Base-by-base conservation (phyloP, 345 rosid species). In the Kernera saxatilis region DNA sequence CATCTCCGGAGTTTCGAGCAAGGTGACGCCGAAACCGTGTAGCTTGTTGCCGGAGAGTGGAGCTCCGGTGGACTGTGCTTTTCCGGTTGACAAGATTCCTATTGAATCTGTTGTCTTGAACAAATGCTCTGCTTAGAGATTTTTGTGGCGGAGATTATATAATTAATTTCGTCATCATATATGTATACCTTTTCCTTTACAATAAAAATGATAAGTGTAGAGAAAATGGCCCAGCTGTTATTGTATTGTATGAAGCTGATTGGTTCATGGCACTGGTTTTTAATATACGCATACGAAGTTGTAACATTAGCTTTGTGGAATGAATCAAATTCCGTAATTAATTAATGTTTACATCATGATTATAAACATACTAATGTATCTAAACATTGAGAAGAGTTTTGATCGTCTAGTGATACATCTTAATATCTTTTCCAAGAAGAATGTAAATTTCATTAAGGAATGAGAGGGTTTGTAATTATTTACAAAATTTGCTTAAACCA, bases 11-110 rank as follows among this genome's bases (percentile, higher is more conserved):
- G 71, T 80, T 37, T 49, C 87, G 5, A 88, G 81, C 79, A 52
- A 66, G 0, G 96, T 88, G 37, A 82, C 78, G 0, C 97, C 92
- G 0, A 21, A 6, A 1, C 77, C 98, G 2, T 90, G 98, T 30
- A 40, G 25, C 8, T 51, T 49, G 70, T 80, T 90, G 82, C 82
- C 86, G 1, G 70, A 76, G 71, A 84, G 76, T 30, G 41, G 64
- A 56, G 22, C 67, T 22, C 59, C 54, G 2, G 19, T 58, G 1
- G 73, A 86, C 9, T 91, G 96, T 64, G 36, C 80, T 19, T 88
- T 78, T 66, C 96, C 93, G 0, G 77, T 53, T 18, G 85, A 90
- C 30, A 73, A 55, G 75, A 85, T 90, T 41, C 85, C 92, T 6
- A 64, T 76, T 21, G 79, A 76, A 30, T 54, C 66, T 22, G 66